Evolutionary conservation across 805 yeast genomes (phyloP).

Genomic region (Blastobotrys peoriensis): DNA sequence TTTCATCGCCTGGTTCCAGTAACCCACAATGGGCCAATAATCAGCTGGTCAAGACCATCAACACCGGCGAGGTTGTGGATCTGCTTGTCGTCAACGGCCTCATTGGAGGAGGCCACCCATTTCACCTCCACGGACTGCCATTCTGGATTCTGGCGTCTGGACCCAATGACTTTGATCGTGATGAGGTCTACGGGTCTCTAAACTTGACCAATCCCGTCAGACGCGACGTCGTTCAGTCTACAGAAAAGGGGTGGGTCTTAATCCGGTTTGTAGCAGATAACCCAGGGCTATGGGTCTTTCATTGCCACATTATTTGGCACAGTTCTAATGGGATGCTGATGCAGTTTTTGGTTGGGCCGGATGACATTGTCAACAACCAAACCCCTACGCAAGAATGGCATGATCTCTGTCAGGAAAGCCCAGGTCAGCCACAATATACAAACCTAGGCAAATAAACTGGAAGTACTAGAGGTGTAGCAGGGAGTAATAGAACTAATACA

Average conservation of each 20-base stretch:
- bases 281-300: conserved; percentile 94
- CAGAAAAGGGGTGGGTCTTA: conserved; percentile 49
- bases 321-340: conserved; percentile 68
- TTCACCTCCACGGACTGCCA: conserved; percentile 86
- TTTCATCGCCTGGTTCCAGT: conserved; percentile 50
- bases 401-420: conserved; percentile 8
- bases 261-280: conserved; percentile 71
- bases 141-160: conserved; percentile 69
- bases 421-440: no score
- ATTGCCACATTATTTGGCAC: conserved; percentile 95
- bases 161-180: conserved; percentile 40
- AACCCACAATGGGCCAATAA: conserved; percentile 48
- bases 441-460: neutral
- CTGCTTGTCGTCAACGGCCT: conserved; percentile 67
- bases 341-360: conserved; percentile 24
- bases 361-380: conserved; percentile 13
- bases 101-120: conserved; percentile 88
- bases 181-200: conserved; percentile 42
- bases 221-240: conserved; percentile 68
- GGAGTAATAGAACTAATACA: conserved; percentile 1
- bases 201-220: conserved; percentile 40
- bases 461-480: neutral
- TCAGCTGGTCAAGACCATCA: conserved; percentile 53
- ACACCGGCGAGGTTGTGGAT: conserved; percentile 59
- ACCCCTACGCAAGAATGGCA: conserved; percentile 20